These are phyloP conservation scores for Odonthalia washingtoniensis DNA, from an alignment of 31 red algal genomes.

Conservation along the genomic window DNA sequence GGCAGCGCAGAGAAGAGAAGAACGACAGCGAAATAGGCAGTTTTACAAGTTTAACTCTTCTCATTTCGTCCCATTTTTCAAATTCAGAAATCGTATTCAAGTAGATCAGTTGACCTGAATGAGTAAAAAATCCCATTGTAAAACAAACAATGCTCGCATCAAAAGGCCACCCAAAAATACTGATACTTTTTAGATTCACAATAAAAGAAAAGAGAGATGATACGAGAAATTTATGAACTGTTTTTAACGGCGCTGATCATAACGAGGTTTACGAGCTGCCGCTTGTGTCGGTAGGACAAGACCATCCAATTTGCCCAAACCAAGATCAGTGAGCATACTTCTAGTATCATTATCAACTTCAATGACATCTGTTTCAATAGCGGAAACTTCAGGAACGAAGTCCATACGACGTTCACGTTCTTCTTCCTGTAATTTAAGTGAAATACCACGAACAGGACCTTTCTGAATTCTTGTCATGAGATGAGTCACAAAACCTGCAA, in stretches of 20 bases:
- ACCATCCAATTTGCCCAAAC: conserved; percentile 81
- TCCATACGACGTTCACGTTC: conserved; percentile 99
- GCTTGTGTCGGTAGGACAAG: conserved; percentile 72
- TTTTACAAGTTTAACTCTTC: no score
- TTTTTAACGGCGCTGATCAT: conserved; percentile 75
- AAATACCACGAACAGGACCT: conserved; percentile 98
- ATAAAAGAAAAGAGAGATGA: no score
- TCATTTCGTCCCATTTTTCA: no score
- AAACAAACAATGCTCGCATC: no score
- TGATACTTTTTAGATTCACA: no score
- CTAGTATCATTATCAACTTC: conserved; percentile 96
- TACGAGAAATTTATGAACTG: no score
- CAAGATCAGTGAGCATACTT: conserved; percentile 92
- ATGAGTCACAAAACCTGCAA: conserved; percentile 99
- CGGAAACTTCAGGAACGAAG: conserved; percentile 99
- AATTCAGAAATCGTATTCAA: no score
- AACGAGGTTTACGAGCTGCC: conserved; percentile 54
- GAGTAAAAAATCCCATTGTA: no score
- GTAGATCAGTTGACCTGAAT: no score
- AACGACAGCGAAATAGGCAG: no score
- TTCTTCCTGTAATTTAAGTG: conserved; percentile 99
- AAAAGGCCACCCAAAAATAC: no score
- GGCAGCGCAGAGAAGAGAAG: no score
- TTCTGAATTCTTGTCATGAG: conserved; percentile 98
- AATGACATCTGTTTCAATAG: conserved; percentile 91